Evolutionary conservation across 1,139 yeast genomes (phyloP), one percentile per base, ranked within the genome.

Genomic region (Hemisphaericaspora subhashii): DNA sequence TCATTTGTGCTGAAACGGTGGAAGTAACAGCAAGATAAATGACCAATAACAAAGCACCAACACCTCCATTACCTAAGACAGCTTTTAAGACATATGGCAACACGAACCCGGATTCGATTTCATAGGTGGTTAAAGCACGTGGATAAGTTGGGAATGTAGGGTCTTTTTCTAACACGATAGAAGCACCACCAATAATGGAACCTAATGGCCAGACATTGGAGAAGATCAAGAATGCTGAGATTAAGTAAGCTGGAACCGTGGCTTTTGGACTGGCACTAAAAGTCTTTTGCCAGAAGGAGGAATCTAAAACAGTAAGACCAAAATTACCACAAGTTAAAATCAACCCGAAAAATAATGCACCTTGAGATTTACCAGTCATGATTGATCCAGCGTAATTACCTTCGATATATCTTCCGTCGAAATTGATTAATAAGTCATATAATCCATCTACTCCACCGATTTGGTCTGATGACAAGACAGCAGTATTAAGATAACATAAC

Each of bases 221-320:
- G 38, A 60, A 62, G 30, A 66, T 64, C 11, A 54, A 48, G 2
- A 60, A 40, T 1, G 70, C 66, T 2, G 66, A 68, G 31, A 61
- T 52, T 23, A 66, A 46, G 41, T 68, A 68, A 10, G 71, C 74
- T 3, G 70, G 70, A 31, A 66, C 61, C 8, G 65, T 56, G 16
- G 71, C 64, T 34, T 51, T 57, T 10, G 62, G 52, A 45, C 58
- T 54, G 10, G 71, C 64, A 41, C 64, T 57, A 36, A 64, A 64
- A 18, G 64, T 53, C 42, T 66, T 65, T 48, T 62, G 66, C 65
- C 65, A 62, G 37, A 60, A 62, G 9, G 65, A 58, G 15, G 59
- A 52, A 43, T 62, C 66, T 57, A 58, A 55, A 11, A 62, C 60
- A 13, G 64, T 54, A 30, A 61, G 49, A 3, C 66, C 66, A 41